Conservation (phyloP, 164 flowering plant genomes). For the Hamamelis virginiana region DNA sequence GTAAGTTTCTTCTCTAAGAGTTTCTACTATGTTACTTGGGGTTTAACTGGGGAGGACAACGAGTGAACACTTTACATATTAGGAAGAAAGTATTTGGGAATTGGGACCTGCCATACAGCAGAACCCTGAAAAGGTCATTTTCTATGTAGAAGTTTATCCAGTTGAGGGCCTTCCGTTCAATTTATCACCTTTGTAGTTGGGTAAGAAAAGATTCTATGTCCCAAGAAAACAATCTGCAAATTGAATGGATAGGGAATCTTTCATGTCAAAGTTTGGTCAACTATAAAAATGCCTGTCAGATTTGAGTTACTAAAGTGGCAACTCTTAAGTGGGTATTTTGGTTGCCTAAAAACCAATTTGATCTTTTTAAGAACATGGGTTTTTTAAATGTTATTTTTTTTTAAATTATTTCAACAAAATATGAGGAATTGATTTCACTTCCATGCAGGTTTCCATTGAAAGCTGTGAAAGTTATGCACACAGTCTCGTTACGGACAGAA, state of each 20-base stretch:
- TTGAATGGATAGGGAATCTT: neutral
- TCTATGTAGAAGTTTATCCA: neutral
- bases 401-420: neutral
- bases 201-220: neutral
- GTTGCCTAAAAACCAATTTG: neutral
- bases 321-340: neutral
- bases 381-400: neutral
- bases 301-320: neutral
- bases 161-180: neutral
- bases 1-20: conserved; percentile 37
- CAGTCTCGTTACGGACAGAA: conserved; percentile 90
- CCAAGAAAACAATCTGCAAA: neutral
- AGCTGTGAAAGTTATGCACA: conserved; percentile 95
- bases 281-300: neutral
- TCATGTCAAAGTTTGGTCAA: neutral
- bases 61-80: neutral
- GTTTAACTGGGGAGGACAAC: neutral
- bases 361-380: neutral
- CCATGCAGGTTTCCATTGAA: conserved; percentile 86
- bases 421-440: conserved; percentile 5
- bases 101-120: no score
- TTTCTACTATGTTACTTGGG: neutral
- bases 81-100: neutral
- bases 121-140: neutral
- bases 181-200: neutral